Percentiles rank a stretch among this genome's conserved stretches.
Evolutionary conservation across 2,329 filamentous ascomycete species (phyloP).

Genomic region (Claviceps sorghi): DNA sequence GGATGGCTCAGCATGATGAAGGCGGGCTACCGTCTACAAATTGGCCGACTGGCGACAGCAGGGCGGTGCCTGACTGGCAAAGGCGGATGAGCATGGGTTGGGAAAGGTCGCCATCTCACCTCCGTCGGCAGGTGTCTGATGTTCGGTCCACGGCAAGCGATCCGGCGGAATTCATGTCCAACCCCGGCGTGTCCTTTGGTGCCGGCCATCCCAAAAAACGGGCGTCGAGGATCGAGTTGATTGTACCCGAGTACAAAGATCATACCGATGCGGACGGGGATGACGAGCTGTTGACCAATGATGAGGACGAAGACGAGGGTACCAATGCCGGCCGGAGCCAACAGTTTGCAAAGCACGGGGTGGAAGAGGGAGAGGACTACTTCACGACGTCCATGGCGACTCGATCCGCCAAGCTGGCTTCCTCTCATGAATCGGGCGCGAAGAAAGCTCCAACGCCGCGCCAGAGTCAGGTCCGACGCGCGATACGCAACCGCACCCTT

Average conservation of each 20-base stretch:
- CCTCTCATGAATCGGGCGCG: constrained; percentile 19
- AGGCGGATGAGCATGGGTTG: constrained; percentile 38
- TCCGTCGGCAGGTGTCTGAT: constrained; percentile 38
- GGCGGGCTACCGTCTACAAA: constrained; percentile 30
- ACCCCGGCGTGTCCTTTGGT: constrained; percentile 23
- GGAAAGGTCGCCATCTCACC: constrained; percentile 28
- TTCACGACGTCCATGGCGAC: constrained; percentile 37
- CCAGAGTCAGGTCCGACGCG: constrained; percentile 20
- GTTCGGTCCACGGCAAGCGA: constrained; percentile 47
- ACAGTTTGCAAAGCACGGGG: constrained; percentile 13
- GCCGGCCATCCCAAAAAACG: constrained; percentile 15
- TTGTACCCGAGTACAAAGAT: constrained; percentile 30
- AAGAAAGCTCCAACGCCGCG: constrained; percentile 19
- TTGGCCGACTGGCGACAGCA: constrained; percentile 35
- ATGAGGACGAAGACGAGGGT: constrained; percentile 48
- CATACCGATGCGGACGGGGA: constrained; percentile 79
- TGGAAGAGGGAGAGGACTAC: constrained; percentile 31
- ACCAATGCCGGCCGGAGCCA: constrained; percentile 25
- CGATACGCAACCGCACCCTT: constrained; percentile 53
- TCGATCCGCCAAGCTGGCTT: constrained; percentile 23
- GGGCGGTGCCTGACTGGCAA: constrained; percentile 30
- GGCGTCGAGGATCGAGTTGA: constrained; percentile 23
- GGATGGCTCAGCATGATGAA: constrained; percentile 66
- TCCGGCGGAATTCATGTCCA: constrained; percentile 47
- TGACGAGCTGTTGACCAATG: constrained; percentile 74